phyloP scores from a whole-genome alignment of 176 grass and related monocot species.

The Oryza coarctata region DNA sequence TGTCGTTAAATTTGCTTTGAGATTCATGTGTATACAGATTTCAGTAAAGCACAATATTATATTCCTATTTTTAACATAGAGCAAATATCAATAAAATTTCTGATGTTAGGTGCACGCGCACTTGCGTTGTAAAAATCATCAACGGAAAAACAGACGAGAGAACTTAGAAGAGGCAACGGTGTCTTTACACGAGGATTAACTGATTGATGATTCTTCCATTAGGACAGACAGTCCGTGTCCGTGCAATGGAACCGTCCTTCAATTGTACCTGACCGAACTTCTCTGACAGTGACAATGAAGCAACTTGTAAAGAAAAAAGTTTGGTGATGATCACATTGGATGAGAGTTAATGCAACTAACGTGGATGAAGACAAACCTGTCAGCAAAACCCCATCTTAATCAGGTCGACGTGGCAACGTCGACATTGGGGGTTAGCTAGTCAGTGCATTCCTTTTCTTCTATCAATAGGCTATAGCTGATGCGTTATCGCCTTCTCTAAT shows the following conservation, averaged over 20 bases:
- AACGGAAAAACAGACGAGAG: too few relatives aligned
- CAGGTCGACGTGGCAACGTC: constrained; percentile 40
- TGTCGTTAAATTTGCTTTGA: too few relatives aligned
- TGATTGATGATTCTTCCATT: background rate
- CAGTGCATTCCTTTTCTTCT: constrained; percentile 18
- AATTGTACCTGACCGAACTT: background rate
- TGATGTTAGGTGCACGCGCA: too few relatives aligned
- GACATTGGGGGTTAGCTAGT: constrained; percentile 10
- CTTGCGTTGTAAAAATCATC: too few relatives aligned
- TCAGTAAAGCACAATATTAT: too few relatives aligned
- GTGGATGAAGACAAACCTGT: constrained; percentile 7
- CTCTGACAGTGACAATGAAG: background rate
- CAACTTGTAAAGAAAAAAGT: background rate
- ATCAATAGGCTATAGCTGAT: background rate
- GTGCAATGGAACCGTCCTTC: background rate
- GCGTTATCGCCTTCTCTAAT: background rate
- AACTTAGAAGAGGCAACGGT: background rate
- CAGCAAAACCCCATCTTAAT: constrained; percentile 32
- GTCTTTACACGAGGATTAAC: background rate
- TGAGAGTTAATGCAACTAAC: background rate
- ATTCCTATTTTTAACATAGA: too few relatives aligned
- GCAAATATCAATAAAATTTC: too few relatives aligned
- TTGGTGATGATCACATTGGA: background rate
- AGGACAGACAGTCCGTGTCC: background rate
- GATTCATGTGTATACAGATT: too few relatives aligned